Evolutionary conservation across 805 yeast genomes (phyloP).

Genomic region (Wickerhamiella cacticola): DNA sequence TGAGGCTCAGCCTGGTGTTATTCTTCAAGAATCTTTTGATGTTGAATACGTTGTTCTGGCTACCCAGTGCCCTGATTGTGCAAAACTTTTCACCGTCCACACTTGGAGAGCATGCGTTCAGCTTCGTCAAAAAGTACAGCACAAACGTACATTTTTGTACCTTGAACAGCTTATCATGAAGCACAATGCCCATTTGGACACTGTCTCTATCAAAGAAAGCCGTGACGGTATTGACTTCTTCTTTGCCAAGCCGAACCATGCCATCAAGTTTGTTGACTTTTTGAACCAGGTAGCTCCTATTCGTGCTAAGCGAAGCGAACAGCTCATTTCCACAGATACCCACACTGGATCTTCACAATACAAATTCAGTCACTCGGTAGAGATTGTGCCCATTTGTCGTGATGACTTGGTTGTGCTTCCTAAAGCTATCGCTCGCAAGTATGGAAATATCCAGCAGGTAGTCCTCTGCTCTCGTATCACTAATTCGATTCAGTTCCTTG

Average conservation of each 20-base stretch:
- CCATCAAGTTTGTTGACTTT: conserved; percentile 88
- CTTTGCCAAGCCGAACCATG: conserved; percentile 79
- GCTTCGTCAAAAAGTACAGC: conserved; percentile 93
- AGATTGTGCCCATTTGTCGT: conserved; percentile 91
- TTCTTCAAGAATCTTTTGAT: conserved; percentile 87
- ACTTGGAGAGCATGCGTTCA: conserved; percentile 98
- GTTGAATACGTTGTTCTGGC: conserved; percentile 89
- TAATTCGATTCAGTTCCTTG: conserved; percentile 69
- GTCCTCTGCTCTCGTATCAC: conserved; percentile 75
- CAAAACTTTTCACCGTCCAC: conserved; percentile 88
- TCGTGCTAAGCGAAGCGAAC: conserved; percentile 73
- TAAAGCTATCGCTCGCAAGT: conserved; percentile 58
- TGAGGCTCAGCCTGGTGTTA: conserved; percentile 74
- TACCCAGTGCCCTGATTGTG: conserved; percentile 98
- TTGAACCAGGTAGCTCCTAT: conserved; percentile 74
- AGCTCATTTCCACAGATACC: conserved; percentile 80
- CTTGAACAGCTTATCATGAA: conserved; percentile 89
- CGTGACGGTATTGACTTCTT: conserved; percentile 93
- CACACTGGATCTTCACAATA: conserved; percentile 81
- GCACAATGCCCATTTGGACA: conserved; percentile 87
- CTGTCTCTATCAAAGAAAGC: conserved; percentile 83
- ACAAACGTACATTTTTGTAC: conserved; percentile 90
- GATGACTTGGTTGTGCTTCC: conserved; percentile 93
- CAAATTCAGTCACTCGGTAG: conserved; percentile 86
- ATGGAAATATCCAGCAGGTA: conserved; percentile 69